phyloP scores from a whole-genome alignment of 192 early-diverging fungal genomes.

The Umbelopsis vinacea region DNA sequence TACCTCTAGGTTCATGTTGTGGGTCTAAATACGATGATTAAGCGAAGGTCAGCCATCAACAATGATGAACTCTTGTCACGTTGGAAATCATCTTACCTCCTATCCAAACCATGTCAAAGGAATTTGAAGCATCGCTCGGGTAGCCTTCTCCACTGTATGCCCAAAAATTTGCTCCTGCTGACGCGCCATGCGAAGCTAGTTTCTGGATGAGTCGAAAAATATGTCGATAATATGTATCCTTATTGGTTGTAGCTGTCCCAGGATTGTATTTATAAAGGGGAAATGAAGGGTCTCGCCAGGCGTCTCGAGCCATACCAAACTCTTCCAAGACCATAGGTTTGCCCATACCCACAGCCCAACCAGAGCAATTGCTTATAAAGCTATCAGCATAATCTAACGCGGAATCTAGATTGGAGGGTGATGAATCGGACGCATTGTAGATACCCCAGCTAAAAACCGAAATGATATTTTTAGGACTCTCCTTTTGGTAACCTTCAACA shows the following conservation, averaged over 20 bases:
- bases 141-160: conserved; percentile 60
- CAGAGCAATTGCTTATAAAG: conserved; percentile 47
- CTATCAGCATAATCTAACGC: conserved; percentile 46
- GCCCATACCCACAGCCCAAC: conserved; percentile 51
- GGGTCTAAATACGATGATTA: conserved; percentile 23
- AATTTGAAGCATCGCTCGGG: conserved; percentile 42
- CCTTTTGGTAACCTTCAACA: neutral
- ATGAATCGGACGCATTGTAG: conserved; percentile 56
- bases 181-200: conserved; percentile 33
- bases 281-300: conserved; percentile 34
- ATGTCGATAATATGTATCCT: conserved; percentile 54
- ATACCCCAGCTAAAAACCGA: conserved; percentile 53
- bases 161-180: conserved; percentile 66
- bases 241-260: conserved; percentile 50
- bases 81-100: conserved; percentile 33
- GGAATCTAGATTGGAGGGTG: conserved; percentile 30
- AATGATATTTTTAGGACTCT: too few species aligned
- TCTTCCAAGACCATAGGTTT: conserved; percentile 64
- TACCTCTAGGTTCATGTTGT: conserved; percentile 39
- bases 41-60: neutral
- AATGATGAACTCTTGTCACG: too few species aligned
- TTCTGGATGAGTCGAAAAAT: conserved; percentile 43
- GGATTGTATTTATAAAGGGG: conserved; percentile 49
- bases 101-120: conserved; percentile 53
- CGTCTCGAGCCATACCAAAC: conserved; percentile 61